Evolutionary conservation across 1,284 basidiomycete genomes (phyloP).

Genomic region (Waitea zeae): DNA sequence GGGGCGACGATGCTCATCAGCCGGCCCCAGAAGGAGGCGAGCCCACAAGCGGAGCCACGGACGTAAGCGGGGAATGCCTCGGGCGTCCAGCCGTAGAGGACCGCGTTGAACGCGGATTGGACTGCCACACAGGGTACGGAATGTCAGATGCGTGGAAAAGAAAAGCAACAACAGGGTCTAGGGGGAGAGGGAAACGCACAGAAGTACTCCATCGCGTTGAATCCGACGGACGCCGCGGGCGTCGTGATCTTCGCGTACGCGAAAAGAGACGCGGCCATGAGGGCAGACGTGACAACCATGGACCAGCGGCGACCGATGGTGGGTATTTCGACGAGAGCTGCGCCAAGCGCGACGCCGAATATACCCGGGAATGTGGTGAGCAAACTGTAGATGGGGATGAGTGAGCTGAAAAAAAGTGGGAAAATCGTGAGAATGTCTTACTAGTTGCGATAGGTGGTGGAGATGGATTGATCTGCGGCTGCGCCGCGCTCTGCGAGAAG

Average conservation of each 20-base stretch:
- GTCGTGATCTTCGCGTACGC: slow-evolving; percentile 6
- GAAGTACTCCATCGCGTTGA: slow-evolving; percentile 9
- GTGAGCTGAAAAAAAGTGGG: too few species aligned
- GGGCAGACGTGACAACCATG: background rate
- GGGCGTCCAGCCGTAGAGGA: slow-evolving; percentile 8
- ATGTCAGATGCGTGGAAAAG: slow-evolving; percentile 1
- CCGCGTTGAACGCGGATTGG: slow-evolving; percentile 8
- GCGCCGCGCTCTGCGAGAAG: too few species aligned
- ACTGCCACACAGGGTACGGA: too few species aligned
- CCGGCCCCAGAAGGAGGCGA: slow-evolving; percentile 7
- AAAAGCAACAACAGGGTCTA: background rate
- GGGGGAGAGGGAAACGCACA: slow-evolving; percentile 2
- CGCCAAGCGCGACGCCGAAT: background rate
- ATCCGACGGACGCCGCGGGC: slow-evolving; percentile 7
- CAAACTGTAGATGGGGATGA: background rate
- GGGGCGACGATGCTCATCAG: slow-evolving; percentile 6
- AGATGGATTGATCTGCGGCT: too few species aligned
- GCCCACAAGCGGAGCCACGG: slow-evolving; percentile 7
- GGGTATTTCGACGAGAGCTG: background rate
- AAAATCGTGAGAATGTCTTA: too few species aligned
- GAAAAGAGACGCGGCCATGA: slow-evolving; percentile 1
- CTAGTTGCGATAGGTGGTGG: too few species aligned
- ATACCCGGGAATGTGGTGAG: background rate
- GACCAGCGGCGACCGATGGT: background rate
- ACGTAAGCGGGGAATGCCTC: slow-evolving; percentile 8